Conservation (phyloP, 1,284 basidiomycete genomes). For the Cutaneotrichosporon mucoides region DNA sequence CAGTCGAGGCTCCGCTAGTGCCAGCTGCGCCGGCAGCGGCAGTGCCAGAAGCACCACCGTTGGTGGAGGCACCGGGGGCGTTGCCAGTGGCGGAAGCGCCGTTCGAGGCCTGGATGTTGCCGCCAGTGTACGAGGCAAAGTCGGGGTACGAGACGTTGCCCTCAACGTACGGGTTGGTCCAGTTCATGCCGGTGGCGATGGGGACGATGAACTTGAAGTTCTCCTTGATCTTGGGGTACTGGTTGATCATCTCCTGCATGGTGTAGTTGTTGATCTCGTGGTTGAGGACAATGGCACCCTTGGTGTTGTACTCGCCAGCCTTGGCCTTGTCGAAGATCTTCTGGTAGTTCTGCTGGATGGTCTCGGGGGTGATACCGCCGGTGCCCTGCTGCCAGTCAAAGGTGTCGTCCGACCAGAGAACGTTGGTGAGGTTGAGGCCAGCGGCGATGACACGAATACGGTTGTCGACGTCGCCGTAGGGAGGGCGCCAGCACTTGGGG, state of each 20-base stretch:
- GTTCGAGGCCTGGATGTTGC: not conserved
- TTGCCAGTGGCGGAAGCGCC: not conserved
- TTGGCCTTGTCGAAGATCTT: slow-evolving; percentile 43
- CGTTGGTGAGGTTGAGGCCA: slow-evolving; percentile 51
- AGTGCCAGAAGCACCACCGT: not conserved
- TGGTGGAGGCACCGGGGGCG: not conserved
- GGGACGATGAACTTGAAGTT: slow-evolving; percentile 46
- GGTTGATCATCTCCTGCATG: slow-evolving; percentile 42
- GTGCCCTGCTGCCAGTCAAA: slow-evolving; percentile 50
- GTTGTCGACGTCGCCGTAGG: slow-evolving; percentile 55
- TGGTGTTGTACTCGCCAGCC: slow-evolving; percentile 42
- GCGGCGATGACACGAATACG: slow-evolving; percentile 54
- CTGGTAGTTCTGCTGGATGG: slow-evolving; percentile 52
- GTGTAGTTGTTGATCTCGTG: slow-evolving; percentile 52
- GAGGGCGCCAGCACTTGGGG: slow-evolving; percentile 52
- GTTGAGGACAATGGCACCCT: slow-evolving; percentile 51
- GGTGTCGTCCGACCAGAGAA: slow-evolving; percentile 54
- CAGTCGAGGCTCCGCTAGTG: too few species aligned
- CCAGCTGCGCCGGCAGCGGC: too few species aligned
- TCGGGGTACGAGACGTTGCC: slow-evolving; percentile 42
- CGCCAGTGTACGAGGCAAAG: slow-evolving; percentile 27
- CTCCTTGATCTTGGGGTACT: slow-evolving; percentile 39
- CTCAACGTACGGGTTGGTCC: slow-evolving; percentile 51
- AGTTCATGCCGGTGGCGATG: slow-evolving; percentile 47
- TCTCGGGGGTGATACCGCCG: slow-evolving; percentile 36